Conservation (phyloP, 2,329 filamentous ascomycete genomes). For the Phaeosphaeria sp. region DNA sequence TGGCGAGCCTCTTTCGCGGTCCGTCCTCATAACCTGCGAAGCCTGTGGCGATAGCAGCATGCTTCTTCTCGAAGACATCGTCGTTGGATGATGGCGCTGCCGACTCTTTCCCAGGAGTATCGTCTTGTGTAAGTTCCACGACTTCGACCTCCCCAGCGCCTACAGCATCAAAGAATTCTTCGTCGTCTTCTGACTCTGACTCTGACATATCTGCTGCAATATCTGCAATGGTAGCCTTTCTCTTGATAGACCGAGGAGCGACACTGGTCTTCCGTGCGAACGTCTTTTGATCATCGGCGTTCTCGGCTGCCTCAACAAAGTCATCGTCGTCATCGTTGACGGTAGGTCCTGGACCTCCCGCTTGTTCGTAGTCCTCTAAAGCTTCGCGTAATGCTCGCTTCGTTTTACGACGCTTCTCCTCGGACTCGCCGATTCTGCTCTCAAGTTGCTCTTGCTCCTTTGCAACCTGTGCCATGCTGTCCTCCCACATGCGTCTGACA, state of each 20-base stretch:
- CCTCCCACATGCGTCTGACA: conserved; percentile 95
- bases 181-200: conserved; percentile 76
- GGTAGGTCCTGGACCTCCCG: conserved; percentile 16
- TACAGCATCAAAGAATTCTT: conserved; percentile 97
- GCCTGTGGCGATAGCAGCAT: conserved; percentile 73
- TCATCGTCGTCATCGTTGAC: conserved; percentile 34
- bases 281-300: conserved; percentile 43
- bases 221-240: conserved; percentile 72
- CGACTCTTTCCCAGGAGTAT: conserved; percentile 48
- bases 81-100: conserved; percentile 47
- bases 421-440: conserved; percentile 83
- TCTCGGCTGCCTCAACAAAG: conserved; percentile 41
- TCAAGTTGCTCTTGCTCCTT: conserved; percentile 92
- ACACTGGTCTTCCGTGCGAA: conserved; percentile 23
- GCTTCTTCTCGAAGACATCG: conserved; percentile 57
- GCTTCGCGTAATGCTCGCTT: conserved; percentile 89
- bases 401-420: conserved; percentile 86
- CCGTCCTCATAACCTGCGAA: conserved; percentile 94
- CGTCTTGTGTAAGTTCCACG: conserved; percentile 64
- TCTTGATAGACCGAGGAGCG: conserved; percentile 48
- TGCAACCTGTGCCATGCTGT: conserved; percentile 95
- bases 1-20: conserved; percentile 76
- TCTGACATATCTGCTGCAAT: conserved; percentile 71
- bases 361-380: conserved; percentile 63
- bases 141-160: conserved; percentile 91